Conservation (phyloP, 371 early-diverging fungal genomes). For the Dichotomocladium elegans region DNA sequence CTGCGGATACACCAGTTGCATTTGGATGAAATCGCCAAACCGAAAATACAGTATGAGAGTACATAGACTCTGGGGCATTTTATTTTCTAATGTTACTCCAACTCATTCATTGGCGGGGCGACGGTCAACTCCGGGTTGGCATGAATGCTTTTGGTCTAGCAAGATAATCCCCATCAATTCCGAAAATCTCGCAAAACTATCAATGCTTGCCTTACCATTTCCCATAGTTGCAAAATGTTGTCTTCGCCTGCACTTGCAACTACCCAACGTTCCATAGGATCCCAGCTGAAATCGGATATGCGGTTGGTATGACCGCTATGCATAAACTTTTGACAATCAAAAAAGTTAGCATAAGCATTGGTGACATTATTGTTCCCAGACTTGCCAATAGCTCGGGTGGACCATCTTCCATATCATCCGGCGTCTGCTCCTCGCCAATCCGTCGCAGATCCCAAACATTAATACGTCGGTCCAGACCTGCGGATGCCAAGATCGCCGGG, state of each 20-base stretch:
- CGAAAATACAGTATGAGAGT: too few relatives aligned
- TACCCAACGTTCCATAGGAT: conserved; percentile 93
- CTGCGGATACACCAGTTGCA: too few relatives aligned
- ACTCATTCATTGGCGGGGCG: too few relatives aligned
- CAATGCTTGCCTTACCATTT: conserved; percentile 94
- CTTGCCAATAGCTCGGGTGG: conserved; percentile 94
- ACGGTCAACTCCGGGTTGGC: too few relatives aligned
- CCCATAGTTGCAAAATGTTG: conserved; percentile 98
- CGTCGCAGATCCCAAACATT: conserved; percentile 95
- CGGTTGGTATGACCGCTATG: conserved; percentile 98
- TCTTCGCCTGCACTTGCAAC: conserved; percentile 95
- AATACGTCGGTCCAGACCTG: conserved; percentile 89
- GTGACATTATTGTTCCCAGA: not conserved
- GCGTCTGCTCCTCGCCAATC: conserved; percentile 92
- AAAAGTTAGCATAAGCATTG: not conserved
- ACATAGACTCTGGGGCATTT: too few relatives aligned
- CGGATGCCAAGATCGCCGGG: conserved; percentile 89
- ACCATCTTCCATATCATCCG: conserved; percentile 97
- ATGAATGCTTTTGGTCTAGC: too few relatives aligned
- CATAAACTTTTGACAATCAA: conserved; percentile 69
- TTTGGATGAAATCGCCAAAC: too few relatives aligned
- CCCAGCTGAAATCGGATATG: conserved; percentile 97
- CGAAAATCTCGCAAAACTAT: too few relatives aligned
- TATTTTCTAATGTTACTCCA: too few relatives aligned
- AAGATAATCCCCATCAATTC: too few relatives aligned